Evolutionary conservation across 768 basidiomycete species (phyloP).

Genomic region (Agrocybe chaxingu): DNA sequence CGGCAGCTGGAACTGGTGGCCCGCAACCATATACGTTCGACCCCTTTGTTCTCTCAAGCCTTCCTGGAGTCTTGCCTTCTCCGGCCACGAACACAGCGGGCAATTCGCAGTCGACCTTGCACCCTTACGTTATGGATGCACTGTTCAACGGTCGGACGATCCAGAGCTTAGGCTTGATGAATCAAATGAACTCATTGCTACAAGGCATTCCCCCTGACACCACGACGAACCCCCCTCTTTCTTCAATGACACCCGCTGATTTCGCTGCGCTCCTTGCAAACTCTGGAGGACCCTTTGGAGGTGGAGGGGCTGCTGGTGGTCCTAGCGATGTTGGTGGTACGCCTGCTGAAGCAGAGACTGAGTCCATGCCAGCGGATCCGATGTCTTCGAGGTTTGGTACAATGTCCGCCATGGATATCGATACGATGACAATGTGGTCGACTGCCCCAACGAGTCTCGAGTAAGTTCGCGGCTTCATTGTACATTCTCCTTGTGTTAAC

Average conservation of each 20-base stretch:
- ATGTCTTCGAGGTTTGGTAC: conserved; percentile 13
- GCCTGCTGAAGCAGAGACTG: neutral
- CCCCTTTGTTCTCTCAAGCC: conserved; percentile 4
- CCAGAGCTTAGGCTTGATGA: neutral
- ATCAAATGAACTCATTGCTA: neutral
- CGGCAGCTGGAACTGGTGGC: too few species aligned
- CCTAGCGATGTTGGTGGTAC: too few species aligned
- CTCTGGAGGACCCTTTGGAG: too few species aligned
- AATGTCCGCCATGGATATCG: conserved; percentile 37
- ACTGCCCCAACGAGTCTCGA: conserved; percentile 56
- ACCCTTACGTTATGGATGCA: conserved; percentile 9
- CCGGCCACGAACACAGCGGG: neutral
- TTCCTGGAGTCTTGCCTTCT: neutral
- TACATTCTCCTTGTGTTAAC: too few species aligned
- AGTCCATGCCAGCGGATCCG: conserved; percentile 4
- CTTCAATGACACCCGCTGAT: too few species aligned
- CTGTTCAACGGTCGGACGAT: conserved; percentile 6
- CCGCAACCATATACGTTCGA: neutral
- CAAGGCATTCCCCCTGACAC: neutral
- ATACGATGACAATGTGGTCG: conserved; percentile 62
- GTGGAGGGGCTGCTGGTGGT: too few species aligned
- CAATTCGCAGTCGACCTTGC: neutral
- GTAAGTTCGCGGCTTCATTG: conserved; percentile 31
- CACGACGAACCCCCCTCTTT: too few species aligned
- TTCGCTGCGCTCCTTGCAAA: too few species aligned